Evolutionary conservation across 2,329 filamentous ascomycete genomes (phyloP), one percentile per base, ranked within the genome.

Genomic region (Arthrinium phaeospermum): DNA sequence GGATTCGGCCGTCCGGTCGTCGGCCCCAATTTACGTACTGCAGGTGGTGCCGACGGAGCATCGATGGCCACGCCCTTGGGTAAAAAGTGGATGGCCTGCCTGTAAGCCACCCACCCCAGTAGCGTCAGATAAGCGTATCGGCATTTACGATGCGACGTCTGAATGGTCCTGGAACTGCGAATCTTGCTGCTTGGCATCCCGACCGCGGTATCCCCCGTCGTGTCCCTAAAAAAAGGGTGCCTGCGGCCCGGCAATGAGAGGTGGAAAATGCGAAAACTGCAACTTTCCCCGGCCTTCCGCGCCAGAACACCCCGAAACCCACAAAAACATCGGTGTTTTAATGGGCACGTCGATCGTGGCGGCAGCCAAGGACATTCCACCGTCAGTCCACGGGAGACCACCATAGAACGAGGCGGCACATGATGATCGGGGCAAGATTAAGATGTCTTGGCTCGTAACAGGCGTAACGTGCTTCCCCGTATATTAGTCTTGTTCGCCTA

Each of bases 11-110:
- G 57, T 41, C 57, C 57, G 57, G 57, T 64, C 57, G 57, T 64
- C 57, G 57, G 57, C 57, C 22, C 57, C 57, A 64, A 19, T 64
- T 64, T 64, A 64, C 57, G 57, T 64, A 64, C 57, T 41, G 57
- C 34, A 64, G 57, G 34, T 64, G 49, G 57, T 64, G 57, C 34
- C 34, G 57, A 41, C 57, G 30, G 22, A 24, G 34, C 34, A 41
- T 41, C 34, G 57, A 64, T 64, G 57, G 57, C 57, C 7, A 24
- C 57, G 19, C 8, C 19, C 30, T 64, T 41, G 16, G 51, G 27
- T 7, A 64, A 64, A 61, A 64, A 64, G 57, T 64, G 57, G 57
- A 41, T n/a, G 57, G 22, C 30, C 30, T 37, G 34, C 57, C 10
- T n/a, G 34, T 64, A 64, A 64, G 57, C 57, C 30, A 64, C 57